These are phyloP conservation scores for Leishmania lainsoni DNA, from an alignment of 208 protist genomes.

Conservation along the genomic window DNA sequence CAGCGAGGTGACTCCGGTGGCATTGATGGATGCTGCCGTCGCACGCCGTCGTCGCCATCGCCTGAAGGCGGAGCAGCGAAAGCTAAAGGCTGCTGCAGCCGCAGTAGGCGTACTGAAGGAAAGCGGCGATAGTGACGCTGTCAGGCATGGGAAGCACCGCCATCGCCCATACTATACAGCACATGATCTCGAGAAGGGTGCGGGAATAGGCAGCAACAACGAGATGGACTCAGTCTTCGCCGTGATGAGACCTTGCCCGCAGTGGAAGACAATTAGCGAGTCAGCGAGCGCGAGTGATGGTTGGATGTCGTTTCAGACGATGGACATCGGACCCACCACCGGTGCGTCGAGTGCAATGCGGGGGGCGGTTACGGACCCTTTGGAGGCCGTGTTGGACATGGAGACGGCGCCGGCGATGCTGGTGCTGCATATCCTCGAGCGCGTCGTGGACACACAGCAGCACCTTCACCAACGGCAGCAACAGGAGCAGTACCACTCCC, in stretches of 20 bases:
- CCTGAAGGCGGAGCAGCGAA: constrained; percentile 23
- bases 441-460: constrained; percentile 21
- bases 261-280: background rate
- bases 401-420: constrained; percentile 26
- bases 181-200: background rate
- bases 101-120: background rate
- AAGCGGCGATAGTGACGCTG: background rate
- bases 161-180: constrained; percentile 5
- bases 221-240: background rate
- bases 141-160: background rate
- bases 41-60: constrained; percentile 31
- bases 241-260: background rate
- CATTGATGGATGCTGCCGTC: constrained; percentile 10
- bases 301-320: constrained; percentile 19
- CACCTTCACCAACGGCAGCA: constrained; percentile 2
- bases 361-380: background rate
- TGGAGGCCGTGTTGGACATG: constrained; percentile 26
- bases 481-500: background rate
- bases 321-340: background rate
- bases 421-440: constrained; percentile 33
- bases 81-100: background rate
- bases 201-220: background rate
- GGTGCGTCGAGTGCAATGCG: background rate
- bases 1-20: constrained; percentile 41
- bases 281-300: background rate